A percentile compares a stretch with the other conserved stretches of the same genome.
Conservation (phyloP, 176 grass and related monocot species). For the Avena atlantica region DNA sequence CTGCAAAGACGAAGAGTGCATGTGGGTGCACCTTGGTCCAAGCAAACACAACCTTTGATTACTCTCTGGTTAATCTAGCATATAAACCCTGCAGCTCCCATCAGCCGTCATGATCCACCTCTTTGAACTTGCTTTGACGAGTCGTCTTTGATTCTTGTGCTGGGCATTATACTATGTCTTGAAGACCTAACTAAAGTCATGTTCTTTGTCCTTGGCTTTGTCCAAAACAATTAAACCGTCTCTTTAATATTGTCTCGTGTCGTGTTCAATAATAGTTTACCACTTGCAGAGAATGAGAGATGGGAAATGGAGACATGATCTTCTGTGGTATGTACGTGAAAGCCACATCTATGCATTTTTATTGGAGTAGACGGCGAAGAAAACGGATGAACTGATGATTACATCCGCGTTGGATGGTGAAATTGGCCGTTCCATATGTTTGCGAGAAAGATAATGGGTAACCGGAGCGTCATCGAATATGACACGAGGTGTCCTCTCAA, state of each 20-base stretch:
- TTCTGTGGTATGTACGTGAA: conserved; percentile 4
- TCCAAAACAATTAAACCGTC: background rate
- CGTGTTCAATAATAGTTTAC: background rate
- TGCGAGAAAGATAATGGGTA: too few species aligned
- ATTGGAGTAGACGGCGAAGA: conserved; percentile 18
- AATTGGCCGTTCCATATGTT: too few species aligned
- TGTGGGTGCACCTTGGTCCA: conserved; percentile 8
- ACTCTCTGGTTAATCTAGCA: conserved; percentile 4
- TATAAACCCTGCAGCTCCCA: background rate
- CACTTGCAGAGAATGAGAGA: conserved; percentile 20
- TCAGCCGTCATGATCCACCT: background rate
- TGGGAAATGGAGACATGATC: conserved; percentile 10
- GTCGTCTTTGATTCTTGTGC: conserved; percentile 28
- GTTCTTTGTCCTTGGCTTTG: conserved; percentile 46
- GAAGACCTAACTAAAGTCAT: conserved; percentile 26
- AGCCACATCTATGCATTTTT: conserved; percentile 28
- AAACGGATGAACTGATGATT: conserved; percentile 37
- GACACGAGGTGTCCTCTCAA: too few species aligned
- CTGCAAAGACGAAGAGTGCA: background rate
- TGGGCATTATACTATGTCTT: conserved; percentile 14
- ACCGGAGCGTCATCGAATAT: too few species aligned
- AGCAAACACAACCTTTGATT: background rate
- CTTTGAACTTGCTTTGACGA: conserved; percentile 27
- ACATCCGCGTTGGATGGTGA: background rate
- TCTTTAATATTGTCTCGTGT: background rate